These are phyloP conservation scores for Spirogloea muscicola DNA, from an alignment of 139 green algal genomes.

Conservation along the genomic window DNA sequence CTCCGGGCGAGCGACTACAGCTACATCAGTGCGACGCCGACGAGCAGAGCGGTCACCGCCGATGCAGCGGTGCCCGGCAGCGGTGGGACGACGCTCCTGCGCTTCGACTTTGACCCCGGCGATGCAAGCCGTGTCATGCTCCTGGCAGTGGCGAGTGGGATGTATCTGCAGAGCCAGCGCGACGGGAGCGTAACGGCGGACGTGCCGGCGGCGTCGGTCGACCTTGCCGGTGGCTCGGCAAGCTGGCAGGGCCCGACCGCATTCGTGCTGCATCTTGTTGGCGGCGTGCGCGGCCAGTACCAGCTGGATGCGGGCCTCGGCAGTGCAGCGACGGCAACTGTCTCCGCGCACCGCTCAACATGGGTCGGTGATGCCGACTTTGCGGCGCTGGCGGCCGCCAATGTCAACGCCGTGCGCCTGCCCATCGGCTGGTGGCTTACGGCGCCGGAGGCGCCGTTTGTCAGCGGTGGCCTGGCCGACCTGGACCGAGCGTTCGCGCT, in stretches of 20 bases:
- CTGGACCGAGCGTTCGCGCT: slow-evolving; percentile 11
- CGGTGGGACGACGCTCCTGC: too few relatives aligned
- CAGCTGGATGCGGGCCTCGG: not conserved
- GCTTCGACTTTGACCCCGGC: too few relatives aligned
- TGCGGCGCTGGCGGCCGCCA: not conserved
- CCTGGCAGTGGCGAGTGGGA: not conserved
- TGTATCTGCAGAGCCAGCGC: not conserved
- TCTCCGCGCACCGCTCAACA: not conserved
- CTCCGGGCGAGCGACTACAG: too few relatives aligned
- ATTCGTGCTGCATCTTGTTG: not conserved
- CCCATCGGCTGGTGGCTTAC: slow-evolving; percentile 20
- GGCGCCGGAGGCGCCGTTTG: not conserved
- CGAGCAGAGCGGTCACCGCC: too few relatives aligned
- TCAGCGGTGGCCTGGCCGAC: not conserved
- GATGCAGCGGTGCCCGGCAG: too few relatives aligned
- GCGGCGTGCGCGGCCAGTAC: not conserved
- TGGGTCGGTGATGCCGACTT: slow-evolving; percentile 2
- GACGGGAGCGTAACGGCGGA: not conserved
- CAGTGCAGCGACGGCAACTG: not conserved
- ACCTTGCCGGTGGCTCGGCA: too few relatives aligned
- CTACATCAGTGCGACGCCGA: too few relatives aligned
- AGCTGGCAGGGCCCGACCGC: not conserved
- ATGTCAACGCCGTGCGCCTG: slow-evolving; percentile 26
- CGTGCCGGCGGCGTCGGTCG: not conserved
- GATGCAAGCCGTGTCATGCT: too few relatives aligned